phyloP scores from a whole-genome alignment of 2,329 filamentous ascomycete species.

The Aspergillus jensenii region DNA sequence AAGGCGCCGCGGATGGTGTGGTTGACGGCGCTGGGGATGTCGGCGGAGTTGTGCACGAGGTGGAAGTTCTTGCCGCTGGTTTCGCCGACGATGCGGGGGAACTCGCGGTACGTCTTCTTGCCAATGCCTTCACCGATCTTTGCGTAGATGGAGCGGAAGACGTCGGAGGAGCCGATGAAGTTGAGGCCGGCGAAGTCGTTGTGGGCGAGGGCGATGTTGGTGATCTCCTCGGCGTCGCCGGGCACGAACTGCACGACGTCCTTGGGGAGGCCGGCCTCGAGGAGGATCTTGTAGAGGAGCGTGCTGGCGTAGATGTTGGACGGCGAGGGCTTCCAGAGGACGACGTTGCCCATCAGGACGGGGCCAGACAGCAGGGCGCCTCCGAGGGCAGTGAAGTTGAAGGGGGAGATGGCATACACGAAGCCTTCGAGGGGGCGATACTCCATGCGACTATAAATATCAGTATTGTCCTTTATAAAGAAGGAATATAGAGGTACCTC shows the following conservation, averaged over 20 bases:
- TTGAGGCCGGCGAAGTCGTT: slow-evolving; percentile 85
- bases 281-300: slow-evolving; percentile 83
- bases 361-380: slow-evolving; percentile 82
- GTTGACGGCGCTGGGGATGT: slow-evolving; percentile 73
- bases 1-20: slow-evolving; percentile 86
- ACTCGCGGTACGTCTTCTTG: slow-evolving; percentile 74
- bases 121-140: slow-evolving; percentile 83
- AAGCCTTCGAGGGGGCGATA: slow-evolving; percentile 95
- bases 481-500: slow-evolving; percentile 56
- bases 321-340: slow-evolving; percentile 95
- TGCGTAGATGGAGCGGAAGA: slow-evolving; percentile 87
- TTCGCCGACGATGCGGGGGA: slow-evolving; percentile 86
- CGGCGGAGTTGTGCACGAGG: slow-evolving; percentile 73
- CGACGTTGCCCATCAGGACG: slow-evolving; percentile 88
- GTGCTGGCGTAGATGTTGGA: slow-evolving; percentile 89
- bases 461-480: not conserved
- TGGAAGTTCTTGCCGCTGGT: slow-evolving; percentile 96
- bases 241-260: slow-evolving; percentile 94
- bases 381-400: slow-evolving; percentile 96
- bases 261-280: slow-evolving; percentile 85
- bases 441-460: slow-evolving; percentile 64
- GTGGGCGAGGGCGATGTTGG: slow-evolving; percentile 72
- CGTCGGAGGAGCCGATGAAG: slow-evolving; percentile 88
- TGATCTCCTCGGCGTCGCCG: slow-evolving; percentile 81
- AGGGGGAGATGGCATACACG: slow-evolving; percentile 89